Percentiles rank a stretch among this genome's conserved stretches.
Evolutionary conservation across 1,284 basidiomycete genomes (phyloP).

Genomic region (Ceratobasidium sp.): DNA sequence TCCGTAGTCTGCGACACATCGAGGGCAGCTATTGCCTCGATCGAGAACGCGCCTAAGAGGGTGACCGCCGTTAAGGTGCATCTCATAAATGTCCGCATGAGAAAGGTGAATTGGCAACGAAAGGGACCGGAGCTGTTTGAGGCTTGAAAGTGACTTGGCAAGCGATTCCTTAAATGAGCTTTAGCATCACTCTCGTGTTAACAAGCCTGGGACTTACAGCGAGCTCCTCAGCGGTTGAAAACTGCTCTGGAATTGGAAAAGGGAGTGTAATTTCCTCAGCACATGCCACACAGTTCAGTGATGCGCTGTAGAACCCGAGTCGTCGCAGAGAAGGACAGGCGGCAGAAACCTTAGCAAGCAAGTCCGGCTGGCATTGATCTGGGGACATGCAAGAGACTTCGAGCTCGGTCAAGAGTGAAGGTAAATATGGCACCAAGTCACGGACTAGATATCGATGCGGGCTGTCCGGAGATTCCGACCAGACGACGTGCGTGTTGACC

Average conservation of each 20-base stretch:
- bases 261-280: slow-evolving; percentile 29
- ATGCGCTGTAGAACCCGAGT: slow-evolving; percentile 33
- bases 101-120: slow-evolving; percentile 40
- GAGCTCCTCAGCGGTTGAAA: slow-evolving; percentile 11
- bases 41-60: slow-evolving; percentile 22
- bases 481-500: slow-evolving; percentile 33
- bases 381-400: slow-evolving; percentile 38
- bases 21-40: slow-evolving; percentile 12
- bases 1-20: slow-evolving; percentile 30
- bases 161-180: not conserved
- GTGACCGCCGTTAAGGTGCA: slow-evolving; percentile 31
- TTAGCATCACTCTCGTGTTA: not conserved
- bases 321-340: slow-evolving; percentile 18
- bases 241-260: slow-evolving; percentile 25
- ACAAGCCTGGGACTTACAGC: slow-evolving; percentile 14
- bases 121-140: slow-evolving; percentile 8
- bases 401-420: slow-evolving; percentile 5
- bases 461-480: slow-evolving; percentile 22
- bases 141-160: slow-evolving; percentile 4
- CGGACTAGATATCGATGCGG: slow-evolving; percentile 5
- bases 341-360: not conserved
- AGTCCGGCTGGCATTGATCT: slow-evolving; percentile 9
- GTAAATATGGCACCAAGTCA: slow-evolving; percentile 21
- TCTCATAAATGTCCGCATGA: slow-evolving; percentile 21
- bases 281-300: slow-evolving; percentile 9